These are phyloP conservation scores for Jimgerdemannia lactiflua DNA, from an alignment of 192 early-diverging fungal species.

Conservation along the genomic window DNA sequence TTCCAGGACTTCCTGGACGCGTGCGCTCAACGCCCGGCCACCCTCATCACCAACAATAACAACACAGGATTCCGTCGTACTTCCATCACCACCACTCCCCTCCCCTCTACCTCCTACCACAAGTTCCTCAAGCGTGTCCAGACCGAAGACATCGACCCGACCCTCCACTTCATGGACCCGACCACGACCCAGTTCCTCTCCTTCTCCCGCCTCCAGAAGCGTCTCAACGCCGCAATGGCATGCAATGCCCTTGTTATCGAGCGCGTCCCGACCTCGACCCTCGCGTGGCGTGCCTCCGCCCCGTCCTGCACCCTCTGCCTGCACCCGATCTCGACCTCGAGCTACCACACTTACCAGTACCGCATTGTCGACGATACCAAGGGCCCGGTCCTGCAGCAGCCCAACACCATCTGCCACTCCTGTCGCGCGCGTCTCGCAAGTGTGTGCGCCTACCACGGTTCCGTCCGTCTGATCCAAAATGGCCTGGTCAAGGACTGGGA, in stretches of 20 bases:
- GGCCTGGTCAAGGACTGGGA: conserved; percentile 28
- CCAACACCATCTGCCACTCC: conserved; percentile 27
- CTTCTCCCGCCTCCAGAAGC: conserved; percentile 30
- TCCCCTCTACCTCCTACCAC: conserved; percentile 16
- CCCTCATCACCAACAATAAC: background rate
- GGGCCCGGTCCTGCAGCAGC: conserved; percentile 22
- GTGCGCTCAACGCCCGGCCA: conserved; percentile 19
- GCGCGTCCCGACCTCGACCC: conserved; percentile 9
- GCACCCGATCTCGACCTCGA: conserved; percentile 18
- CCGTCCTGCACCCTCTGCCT: conserved; percentile 32
- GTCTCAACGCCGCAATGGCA: conserved; percentile 32
- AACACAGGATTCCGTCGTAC: background rate
- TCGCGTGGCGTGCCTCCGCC: conserved; percentile 5
- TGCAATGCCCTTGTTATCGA: conserved; percentile 35
- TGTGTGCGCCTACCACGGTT: conserved; percentile 34
- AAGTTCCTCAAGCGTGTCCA: conserved; percentile 33
- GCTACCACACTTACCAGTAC: conserved; percentile 27
- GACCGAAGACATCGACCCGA: conserved; percentile 33
- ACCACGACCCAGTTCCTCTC: conserved; percentile 20
- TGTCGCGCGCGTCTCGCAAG: conserved; percentile 29
- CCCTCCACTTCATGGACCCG: conserved; percentile 19
- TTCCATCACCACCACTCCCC: background rate
- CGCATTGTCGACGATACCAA: background rate
- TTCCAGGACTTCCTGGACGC: background rate
- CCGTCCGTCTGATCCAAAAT: conserved; percentile 33